Evolutionary conservation across 441 rosid species (phyloP), one percentile per base, ranked within the genome.

Genomic region (Cnidoscolus chayamansa): DNA sequence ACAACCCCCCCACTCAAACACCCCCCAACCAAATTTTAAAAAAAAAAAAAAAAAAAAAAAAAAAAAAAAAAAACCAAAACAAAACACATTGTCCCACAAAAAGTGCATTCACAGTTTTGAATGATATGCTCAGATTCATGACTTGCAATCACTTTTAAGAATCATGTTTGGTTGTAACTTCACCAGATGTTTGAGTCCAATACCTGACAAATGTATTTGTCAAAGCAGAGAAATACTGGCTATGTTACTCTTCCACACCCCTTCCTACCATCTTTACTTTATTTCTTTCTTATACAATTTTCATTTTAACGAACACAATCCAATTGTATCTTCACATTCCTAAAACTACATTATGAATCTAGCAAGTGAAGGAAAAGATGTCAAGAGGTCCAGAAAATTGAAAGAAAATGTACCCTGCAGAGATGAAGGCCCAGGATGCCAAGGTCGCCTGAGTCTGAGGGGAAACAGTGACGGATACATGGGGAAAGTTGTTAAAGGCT

Each of bases 381-480:
- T 7, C 48, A 45, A 60, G 43, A 31, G 50, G 31, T 63, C 61
- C 63, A 53, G 0, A 43, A 54, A 73, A 58, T 31, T 54, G 49
- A 59, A 63, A 73, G 31, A 17, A 63, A 2, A 48, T 25, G 51
- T 80, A 80, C 83, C 80, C 71, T 53, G 80, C 20, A 80, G 59
- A 61, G 80, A 71, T 3, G 78, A 32, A n/a, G 71, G 40, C 50
- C 80, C 78, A 59, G 78, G 74, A 55, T 66, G 80, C 83, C 83
- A 80, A 69, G 97, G 94, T 43, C 95, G 92, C 74, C 91, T 89
- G 17, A 94, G 82, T 79, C 97, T 84, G 50, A 90, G 90, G 20
- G 98, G 96, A 76, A 94, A 94, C 25, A 83, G 87, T 58, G 98
- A 90, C 55, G 98, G 89, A 79, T 94, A 94, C 97, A 94, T 92